Conservation (phyloP, 768 basidiomycete species). For the Macrolepiota albuminosa region DNA sequence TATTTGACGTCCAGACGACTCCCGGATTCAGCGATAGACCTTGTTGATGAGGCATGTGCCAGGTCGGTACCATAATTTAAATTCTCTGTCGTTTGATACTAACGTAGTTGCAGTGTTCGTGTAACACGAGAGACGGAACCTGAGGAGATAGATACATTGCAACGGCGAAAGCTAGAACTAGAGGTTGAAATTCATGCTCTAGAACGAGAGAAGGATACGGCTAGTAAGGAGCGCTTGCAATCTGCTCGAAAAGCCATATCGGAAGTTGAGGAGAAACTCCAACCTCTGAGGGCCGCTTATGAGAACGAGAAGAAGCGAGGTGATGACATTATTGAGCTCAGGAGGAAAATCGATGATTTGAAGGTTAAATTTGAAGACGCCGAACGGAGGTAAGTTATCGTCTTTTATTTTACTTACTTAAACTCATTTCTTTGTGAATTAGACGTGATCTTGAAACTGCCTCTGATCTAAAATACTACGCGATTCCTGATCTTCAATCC, state of each 20-base stretch:
- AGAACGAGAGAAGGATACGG: conserved; percentile 86
- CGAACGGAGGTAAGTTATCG: conserved; percentile 62
- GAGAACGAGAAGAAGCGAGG: conserved; percentile 82
- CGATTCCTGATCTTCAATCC: conserved; percentile 80
- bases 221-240: conserved; percentile 79
- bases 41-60: conserved; percentile 90
- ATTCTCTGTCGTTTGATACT: not conserved
- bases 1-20: conserved; percentile 81
- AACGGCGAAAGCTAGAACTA: conserved; percentile 83
- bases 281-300: conserved; percentile 79
- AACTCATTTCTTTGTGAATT: conserved; percentile 12
- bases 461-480: conserved; percentile 88
- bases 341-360: conserved; percentile 85
- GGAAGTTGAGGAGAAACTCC: conserved; percentile 79
- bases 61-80: conserved; percentile 41
- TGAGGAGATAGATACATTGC: conserved; percentile 88
- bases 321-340: conserved; percentile 71
- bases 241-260: conserved; percentile 73
- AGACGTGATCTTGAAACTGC: conserved; percentile 72
- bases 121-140: conserved; percentile 94
- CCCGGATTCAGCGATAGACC: conserved; percentile 86
- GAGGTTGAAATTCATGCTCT: conserved; percentile 95
- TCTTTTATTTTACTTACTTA: not conserved
- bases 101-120: conserved; percentile 52
- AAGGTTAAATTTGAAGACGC: conserved; percentile 92